Base-by-base conservation (phyloP, 805 yeast species). In the Kurtzmaniella fragi region DNA sequence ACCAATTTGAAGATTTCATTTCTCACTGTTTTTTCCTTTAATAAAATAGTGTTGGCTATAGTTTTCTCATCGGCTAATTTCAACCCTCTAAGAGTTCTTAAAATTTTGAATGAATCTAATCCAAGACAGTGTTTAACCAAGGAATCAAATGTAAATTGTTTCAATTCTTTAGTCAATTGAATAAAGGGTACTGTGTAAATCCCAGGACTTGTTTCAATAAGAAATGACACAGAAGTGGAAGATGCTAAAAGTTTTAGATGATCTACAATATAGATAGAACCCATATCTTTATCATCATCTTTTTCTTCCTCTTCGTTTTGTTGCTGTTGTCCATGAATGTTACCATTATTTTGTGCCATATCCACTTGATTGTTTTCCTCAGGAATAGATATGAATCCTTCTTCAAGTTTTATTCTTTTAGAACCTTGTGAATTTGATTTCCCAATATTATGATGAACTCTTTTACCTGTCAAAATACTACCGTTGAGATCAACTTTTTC, bases 51-150 rank as follows among this genome's bases (percentile, higher is more conserved):
- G 38, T 84, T 81, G 29, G 88, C 78, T 37, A 93, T 75, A 14
- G 82, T 70, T 53, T 91, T 90, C 53, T 93, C 99, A 46, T 95
- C 95, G 7, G 84, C 82, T 34, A 88, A 69, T 46, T 79, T 78
- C 50, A 78, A 70, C 8, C 73, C 73, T 41, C 85, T 78, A 26
- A 93, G 73, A 49, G 95, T 84, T 46, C 95, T 79, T 43, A 91
- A 62, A 2, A 93, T 70, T 39, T 96, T 73, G 40, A 84, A 71
- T 0, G 90, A 77, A 13, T 81, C 73, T 7, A 73, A 64, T 1
- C 93, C 93, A 43, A 84, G 62, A 0, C 85, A 72, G 2, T 78
- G 63, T 40, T 80, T 75, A 31, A 85, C 53, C 17, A 80, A 54
- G 32, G 78, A 73, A 46, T 82, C 85, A 49, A 73, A 76, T 13